Evolutionary conservation across 306 rosid genomes (phyloP), one percentile per base, ranked within the genome.

Genomic region (Quillaja saponaria): DNA sequence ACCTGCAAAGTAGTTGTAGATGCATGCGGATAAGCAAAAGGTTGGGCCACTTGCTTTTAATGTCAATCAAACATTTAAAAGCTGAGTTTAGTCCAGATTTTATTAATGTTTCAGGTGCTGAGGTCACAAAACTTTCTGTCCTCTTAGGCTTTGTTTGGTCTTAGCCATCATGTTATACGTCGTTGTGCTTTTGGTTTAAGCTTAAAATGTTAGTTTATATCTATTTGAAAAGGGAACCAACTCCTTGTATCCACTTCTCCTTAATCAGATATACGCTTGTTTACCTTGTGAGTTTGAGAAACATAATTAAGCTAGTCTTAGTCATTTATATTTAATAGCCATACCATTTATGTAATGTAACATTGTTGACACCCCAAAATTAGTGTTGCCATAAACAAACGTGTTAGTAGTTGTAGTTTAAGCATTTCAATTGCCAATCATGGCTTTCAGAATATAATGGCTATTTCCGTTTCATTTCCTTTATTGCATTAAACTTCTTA

Each of bases 121-220:
- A n/a, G n/a, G n/a, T n/a, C n/a, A n/a, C n/a, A n/a, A 13, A 8
- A 57, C 14, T 49, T 71, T 63, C 54, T 55, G 34, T 46, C 25
- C 39, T 55, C 18, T 0, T 14, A 55, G 34, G 28, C 11, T 38
- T 12, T 59, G 52, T 42, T 42, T n/a, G 18, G 9, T 21, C 44
- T 58, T n/a, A 58, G 41, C 19, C 21, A 40, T 11, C 1, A 19
- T 3, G 7, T 34, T 3, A n/a, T n/a, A n/a, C n/a, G n/a, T n/a
- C n/a, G n/a, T n/a, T n/a, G n/a, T 55, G 18, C 41, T 16, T 28
- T 60, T 60, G 4, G 8, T 7, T 42, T 3, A 21, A 41, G 52
- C 65, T 5, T 60, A 8, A 9, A 25, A 6, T 21, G 40, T 10
- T 21, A 0, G 21, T 13, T 21, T 41, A 2, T 4, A 13, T 42